Conservation (phyloP, 257 asterid genomes). For the Lantana camara region DNA sequence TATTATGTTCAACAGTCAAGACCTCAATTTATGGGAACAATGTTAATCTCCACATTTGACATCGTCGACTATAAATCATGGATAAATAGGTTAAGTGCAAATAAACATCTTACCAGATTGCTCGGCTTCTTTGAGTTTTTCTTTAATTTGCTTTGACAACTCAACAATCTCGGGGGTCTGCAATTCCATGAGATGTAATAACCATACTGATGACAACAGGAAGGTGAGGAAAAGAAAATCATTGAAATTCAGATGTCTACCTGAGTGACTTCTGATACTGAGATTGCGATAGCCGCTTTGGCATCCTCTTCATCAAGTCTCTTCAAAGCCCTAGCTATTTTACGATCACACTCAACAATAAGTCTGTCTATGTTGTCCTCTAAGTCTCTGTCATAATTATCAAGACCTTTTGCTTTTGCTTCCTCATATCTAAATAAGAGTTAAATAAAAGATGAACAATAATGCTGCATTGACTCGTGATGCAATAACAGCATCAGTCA, state of each 20-base stretch:
- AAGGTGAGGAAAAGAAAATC: background rate
- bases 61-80: background rate
- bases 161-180: slow-evolving; percentile 83
- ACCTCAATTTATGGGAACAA: background rate
- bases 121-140: slow-evolving; percentile 81
- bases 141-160: slow-evolving; percentile 83
- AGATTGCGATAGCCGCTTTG: slow-evolving; percentile 93
- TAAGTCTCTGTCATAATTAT: slow-evolving; percentile 89
- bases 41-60: background rate
- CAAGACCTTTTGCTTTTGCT: slow-evolving; percentile 75
- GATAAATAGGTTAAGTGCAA: background rate
- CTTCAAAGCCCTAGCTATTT: slow-evolving; percentile 85
- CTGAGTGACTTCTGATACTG: slow-evolving; percentile 91
- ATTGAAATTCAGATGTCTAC: slow-evolving; percentile 36
- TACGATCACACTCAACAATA: slow-evolving; percentile 93
- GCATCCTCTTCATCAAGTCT: slow-evolving; percentile 98
- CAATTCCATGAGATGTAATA: slow-evolving; percentile 27
- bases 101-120: slow-evolving; percentile 52
- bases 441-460: slow-evolving; percentile 43
- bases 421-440: slow-evolving; percentile 71
- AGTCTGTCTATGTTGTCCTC: slow-evolving; percentile 96
- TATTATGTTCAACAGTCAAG: background rate
- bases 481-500: slow-evolving; percentile 5
- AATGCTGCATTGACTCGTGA: background rate
- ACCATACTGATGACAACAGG: background rate